Evolutionary conservation across 371 early-diverging fungal genomes (phyloP).

Genomic region (Actinomortierella ambigua): DNA sequence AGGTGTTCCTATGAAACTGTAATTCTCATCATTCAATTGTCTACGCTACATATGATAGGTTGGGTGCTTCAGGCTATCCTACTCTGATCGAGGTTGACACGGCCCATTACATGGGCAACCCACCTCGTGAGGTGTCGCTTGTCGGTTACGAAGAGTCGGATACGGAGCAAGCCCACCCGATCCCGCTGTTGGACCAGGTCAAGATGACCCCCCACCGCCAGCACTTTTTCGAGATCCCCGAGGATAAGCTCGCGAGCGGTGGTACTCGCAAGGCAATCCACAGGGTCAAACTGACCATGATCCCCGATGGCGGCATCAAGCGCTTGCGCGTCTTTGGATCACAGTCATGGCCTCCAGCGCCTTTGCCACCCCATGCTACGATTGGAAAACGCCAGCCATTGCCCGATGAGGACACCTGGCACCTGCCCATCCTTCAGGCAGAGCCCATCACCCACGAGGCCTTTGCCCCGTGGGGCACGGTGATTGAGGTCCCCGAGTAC

Average conservation of each 20-base stretch:
- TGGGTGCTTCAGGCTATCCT: slow-evolving; percentile 75
- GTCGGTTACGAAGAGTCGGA: slow-evolving; percentile 16
- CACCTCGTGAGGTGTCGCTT: slow-evolving; percentile 64
- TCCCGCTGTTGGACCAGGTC: slow-evolving; percentile 44
- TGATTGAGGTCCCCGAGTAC: slow-evolving; percentile 58
- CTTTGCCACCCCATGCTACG: slow-evolving; percentile 8
- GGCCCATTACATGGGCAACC: slow-evolving; percentile 83
- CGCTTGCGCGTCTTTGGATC: slow-evolving; percentile 72
- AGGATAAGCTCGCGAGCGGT: slow-evolving; percentile 56
- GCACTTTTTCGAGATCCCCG: slow-evolving; percentile 65
- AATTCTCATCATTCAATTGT: neutral
- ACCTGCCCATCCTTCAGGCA: slow-evolving; percentile 44
- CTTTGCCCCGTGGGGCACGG: slow-evolving; percentile 76
- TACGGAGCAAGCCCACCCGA: slow-evolving; percentile 21
- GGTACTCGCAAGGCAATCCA: slow-evolving; percentile 67
- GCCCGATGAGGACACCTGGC: slow-evolving; percentile 35
- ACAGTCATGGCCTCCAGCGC: slow-evolving; percentile 35
- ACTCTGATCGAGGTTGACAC: slow-evolving; percentile 81
- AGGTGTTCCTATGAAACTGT: neutral
- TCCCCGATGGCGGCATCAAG: slow-evolving; percentile 71
- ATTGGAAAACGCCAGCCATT: slow-evolving; percentile 29
- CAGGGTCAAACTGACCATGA: slow-evolving; percentile 47
- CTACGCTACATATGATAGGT: slow-evolving; percentile 49
- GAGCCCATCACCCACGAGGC: slow-evolving; percentile 69
- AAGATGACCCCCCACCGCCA: slow-evolving; percentile 62